These are phyloP conservation scores for Parastagonospora avenae DNA, from an alignment of 2,329 filamentous ascomycete genomes.

Conservation along the genomic window DNA sequence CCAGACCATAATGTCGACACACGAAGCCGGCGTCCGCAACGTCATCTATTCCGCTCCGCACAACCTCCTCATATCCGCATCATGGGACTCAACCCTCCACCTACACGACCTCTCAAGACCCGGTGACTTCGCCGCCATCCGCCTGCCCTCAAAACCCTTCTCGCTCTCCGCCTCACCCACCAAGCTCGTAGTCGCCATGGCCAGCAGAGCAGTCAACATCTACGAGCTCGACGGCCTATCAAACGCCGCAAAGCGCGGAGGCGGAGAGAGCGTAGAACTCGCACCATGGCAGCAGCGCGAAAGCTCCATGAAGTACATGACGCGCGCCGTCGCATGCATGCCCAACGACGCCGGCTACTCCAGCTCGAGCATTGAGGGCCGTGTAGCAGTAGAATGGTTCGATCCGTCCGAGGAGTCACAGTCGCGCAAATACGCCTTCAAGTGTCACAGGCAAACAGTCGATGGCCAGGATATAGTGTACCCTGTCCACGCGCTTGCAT, in stretches of 20 bases:
- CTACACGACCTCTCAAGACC: slow-evolving; percentile 70
- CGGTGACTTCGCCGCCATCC: slow-evolving; percentile 66
- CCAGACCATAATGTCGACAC: slow-evolving; percentile 76
- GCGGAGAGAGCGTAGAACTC: slow-evolving; percentile 52
- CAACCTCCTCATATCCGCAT: slow-evolving; percentile 81
- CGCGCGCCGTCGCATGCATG: slow-evolving; percentile 92
- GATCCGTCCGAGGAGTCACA: slow-evolving; percentile 87
- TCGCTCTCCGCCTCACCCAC: slow-evolving; percentile 78
- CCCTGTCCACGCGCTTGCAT: slow-evolving; percentile 87
- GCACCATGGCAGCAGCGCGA: slow-evolving; percentile 93
- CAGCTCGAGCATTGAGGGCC: slow-evolving; percentile 88
- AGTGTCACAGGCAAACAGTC: slow-evolving; percentile 85
- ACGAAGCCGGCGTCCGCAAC: slow-evolving; percentile 78
- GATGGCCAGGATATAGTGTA: slow-evolving; percentile 81
- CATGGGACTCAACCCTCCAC: slow-evolving; percentile 92
- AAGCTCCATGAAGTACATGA: slow-evolving; percentile 95
- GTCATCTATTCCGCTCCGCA: slow-evolving; percentile 81
- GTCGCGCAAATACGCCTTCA: slow-evolving; percentile 96
- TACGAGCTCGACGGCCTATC: slow-evolving; percentile 80
- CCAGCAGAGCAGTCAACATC: slow-evolving; percentile 88
- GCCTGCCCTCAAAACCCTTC: slow-evolving; percentile 85
- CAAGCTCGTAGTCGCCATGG: slow-evolving; percentile 95
- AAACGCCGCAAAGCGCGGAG: slow-evolving; percentile 32
- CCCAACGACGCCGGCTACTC: slow-evolving; percentile 94
- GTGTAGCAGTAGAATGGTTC: slow-evolving; percentile 97